phyloP scores from a whole-genome alignment of 2,329 filamentous ascomycete species.

The Paraphaeosphaeria sporulosa region DNA sequence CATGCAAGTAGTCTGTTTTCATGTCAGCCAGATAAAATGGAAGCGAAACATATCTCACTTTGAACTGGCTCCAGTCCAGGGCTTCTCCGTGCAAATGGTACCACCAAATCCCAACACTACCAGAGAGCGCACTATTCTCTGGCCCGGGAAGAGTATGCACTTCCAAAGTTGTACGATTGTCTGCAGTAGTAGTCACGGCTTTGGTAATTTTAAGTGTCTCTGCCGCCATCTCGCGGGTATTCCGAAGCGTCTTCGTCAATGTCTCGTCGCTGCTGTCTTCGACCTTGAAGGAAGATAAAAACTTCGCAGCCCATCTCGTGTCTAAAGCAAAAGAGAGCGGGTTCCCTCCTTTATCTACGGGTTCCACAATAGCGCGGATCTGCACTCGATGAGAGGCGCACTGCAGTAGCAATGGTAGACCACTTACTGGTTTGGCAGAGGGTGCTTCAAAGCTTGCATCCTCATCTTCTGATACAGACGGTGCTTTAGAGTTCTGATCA shows the following conservation, averaged over 20 bases:
- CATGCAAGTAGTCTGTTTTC: slow-evolving; percentile 28
- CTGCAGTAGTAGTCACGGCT: slow-evolving; percentile 23
- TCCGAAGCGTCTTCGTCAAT: not conserved
- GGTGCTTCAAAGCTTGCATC: slow-evolving; percentile 8
- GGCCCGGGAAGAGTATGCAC: slow-evolving; percentile 33
- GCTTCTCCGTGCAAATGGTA: slow-evolving; percentile 31
- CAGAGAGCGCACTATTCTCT: slow-evolving; percentile 18
- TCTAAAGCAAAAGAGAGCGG: slow-evolving; percentile 31
- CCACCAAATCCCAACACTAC: slow-evolving; percentile 32
- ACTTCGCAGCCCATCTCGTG: slow-evolving; percentile 13
- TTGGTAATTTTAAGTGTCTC: slow-evolving; percentile 39
- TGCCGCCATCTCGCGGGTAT: slow-evolving; percentile 17
- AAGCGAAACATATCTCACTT: slow-evolving; percentile 10
- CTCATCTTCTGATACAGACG: slow-evolving; percentile 8
- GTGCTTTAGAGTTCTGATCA: too few species aligned
- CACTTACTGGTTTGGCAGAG: slow-evolving; percentile 13
- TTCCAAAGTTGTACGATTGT: slow-evolving; percentile 28
- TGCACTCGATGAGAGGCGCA: not conserved
- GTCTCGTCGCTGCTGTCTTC: slow-evolving; percentile 1
- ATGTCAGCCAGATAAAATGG: not conserved
- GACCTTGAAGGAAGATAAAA: not conserved
- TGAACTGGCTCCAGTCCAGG: slow-evolving; percentile 37
- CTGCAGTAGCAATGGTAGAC: too few species aligned
- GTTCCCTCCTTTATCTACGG: slow-evolving; percentile 34
- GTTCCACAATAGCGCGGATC: slow-evolving; percentile 8